Evolutionary conservation across 495 filamentous ascomycete genomes (phyloP), one percentile per base, ranked within the genome.

Genomic region (Tuber aestivum): DNA sequence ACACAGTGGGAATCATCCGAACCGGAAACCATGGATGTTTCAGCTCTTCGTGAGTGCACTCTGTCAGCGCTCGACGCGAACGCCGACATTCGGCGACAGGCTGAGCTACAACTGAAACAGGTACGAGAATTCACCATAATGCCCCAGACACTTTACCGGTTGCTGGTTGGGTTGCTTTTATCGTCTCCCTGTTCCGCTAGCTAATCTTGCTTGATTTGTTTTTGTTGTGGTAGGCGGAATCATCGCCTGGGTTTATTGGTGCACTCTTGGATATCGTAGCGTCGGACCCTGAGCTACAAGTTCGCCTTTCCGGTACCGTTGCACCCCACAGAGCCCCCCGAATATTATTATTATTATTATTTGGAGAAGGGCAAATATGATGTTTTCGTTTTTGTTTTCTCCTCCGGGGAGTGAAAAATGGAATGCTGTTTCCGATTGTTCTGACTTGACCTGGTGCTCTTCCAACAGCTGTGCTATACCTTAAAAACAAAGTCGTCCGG

Each of bases 401-500:
- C 45, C 74, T 75, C 69, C 69, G 50, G 35, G 41, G 48, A 41
- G n/a, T n/a, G 37, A 74, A 61, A 37, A 69, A 37, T 65, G 14
- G 20, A 50, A 61, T 69, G 45, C 23, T 40, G 10, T 56, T 65
- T 41, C 61, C 61, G 18, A 50, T 76, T 76, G 72, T 72, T 78
- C 70, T 70, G 72, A 68, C 40, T 69, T 72, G 48, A 61, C 50
- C 72, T 73, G 74, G 70, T 48, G 71, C 61, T 76, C 45, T 71
- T 27, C 41, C 50, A 70, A 41, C 83, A 99, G 95, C 95, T 79
- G 96, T 94, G 83, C 92, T 99, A 76, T 99, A 98, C 85, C 88
- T 99, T 82, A 99, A 99, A 87, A 97, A 98, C 84, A 91, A 94
- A 82, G 92, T 97, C 83, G 93, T 90, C 83, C 91, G 94, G 81